Evolutionary conservation across 208 protist species (phyloP), one percentile per base, ranked within the genome.

Genomic region (Trypanosoma scelopori): DNA sequence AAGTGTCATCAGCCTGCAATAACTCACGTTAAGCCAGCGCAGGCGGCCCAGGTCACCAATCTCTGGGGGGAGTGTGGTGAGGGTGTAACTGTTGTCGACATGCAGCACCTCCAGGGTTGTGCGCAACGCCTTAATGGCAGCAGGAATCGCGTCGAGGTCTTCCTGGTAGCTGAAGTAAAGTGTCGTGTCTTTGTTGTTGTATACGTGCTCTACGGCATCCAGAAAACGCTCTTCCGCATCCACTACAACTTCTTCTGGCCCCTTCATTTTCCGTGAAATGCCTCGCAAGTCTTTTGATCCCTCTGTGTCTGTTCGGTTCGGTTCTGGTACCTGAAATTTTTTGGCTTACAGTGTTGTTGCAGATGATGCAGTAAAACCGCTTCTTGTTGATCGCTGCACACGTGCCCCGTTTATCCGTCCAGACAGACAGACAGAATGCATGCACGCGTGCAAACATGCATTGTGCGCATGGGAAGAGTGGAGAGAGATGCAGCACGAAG

Each of bases 31-130:
- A 4, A 94, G 72, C 70, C 73, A 81, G 15, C 82, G 84, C 65
- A 94, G 79, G 0, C 59, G 55, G 28, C 75, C 62, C 23, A 94
- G 57, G 7, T 89, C 82, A 0, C 86, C 88, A 22, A 95, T 55
- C 15, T 67, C 72, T 1, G 79, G 47, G 0, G 84, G 81, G n/a
- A 93, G 70, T 22, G 28, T 46, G 0, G n/a, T 62, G 28, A 95
- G 74, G 15, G 56, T 69, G 67, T 91, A 95, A 72, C 90, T 92
- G 71, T 95, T 92, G 58, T 95, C 89, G 0, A 95, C 48, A 71
- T 86, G 73, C 12, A 95, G 74, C 20, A 84, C 48, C 80, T 94
- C 85, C 28, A 92, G 70, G 11, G 84, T 83, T 1, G 62, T 49
- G 22, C 85, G 82, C 61, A 90, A 81, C 30, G 66, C 65, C 48